Base-by-base conservation (phyloP, 2,329 filamentous ascomycete genomes). In the Ceratocystis colombiana region DNA sequence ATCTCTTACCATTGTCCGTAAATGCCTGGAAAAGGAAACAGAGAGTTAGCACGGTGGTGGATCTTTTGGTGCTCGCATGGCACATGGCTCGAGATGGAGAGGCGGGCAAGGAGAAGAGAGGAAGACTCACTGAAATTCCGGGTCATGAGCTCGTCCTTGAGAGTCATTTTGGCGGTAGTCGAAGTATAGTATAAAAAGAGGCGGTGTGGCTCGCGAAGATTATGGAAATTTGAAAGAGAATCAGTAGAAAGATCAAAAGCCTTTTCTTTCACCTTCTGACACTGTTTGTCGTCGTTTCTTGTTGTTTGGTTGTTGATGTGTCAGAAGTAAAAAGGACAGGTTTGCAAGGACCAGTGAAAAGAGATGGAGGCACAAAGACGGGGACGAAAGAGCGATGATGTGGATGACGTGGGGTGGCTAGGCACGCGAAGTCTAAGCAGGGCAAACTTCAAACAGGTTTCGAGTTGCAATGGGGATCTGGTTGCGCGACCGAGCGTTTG, bases 1-100 rank as follows among this genome's bases (percentile, higher is more conserved):
- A 20, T 22, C 66, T 74, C 84, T 81, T 80, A 88, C 86, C 86
- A 88, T 86, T 88, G 86, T 76, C 84, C 86, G 73, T 88, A 88
- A 76, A 88, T 88, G 77, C 86, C 86, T 88, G 71, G 68, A 62
- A 59, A 61, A 25, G 53, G 12, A 44, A 15, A 37, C n/a, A 30
- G 8, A 5, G 7, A 6, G 48, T 68, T 68, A 68, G 66, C 44
- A 68, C n/a, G 25, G 22, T 3, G 20, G 22, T 17, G 8, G 20
- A 20, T 4, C 20, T 48, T 22, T 12, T 44, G 25, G 22, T n/a
- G 25, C 8, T 15, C 61, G 3, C 17, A 63, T 12, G 28, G 69
- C 68, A 62, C 7, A 20, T 44, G 6, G 17, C 15, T n/a, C 15
- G 17, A n/a, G 17, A 61, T 8, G 68, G 69, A 64, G 45, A 22